Base-by-base conservation (phyloP, 1,284 basidiomycete genomes). In the Papiliotrema terrestris region DNA sequence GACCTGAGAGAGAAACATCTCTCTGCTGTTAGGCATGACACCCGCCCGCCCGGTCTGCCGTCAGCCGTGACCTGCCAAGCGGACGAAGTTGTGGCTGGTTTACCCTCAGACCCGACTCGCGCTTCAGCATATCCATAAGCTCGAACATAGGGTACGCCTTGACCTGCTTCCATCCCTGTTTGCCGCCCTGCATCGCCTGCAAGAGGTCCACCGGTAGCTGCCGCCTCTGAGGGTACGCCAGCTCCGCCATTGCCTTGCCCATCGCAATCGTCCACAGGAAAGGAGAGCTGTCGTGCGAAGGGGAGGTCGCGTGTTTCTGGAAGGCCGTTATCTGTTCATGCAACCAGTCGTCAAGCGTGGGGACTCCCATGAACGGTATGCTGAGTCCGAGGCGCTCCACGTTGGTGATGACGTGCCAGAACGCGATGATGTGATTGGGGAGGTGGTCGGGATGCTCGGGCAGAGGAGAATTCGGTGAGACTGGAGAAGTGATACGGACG, bases 321-420 rank as follows among this genome's bases (percentile, higher is more conserved):
- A 32, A 32, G 29, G 29, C 29, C 11, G 6, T 32, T 11, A 6
- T 11, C 6, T 32, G 29, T 32, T 32, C 29, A 32, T 6, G 29
- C 29, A 32, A 32, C 29, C 5, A 32, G 11, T 32, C 29, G 29
- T 6, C 11, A 11, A 32, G 29, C 11, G 29, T 32, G 6, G 29
- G 29, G 29, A 32, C 5, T 32, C 29, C 6, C 29, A 32, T 5
- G 6, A 32, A 11, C 5, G 5, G 29, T 32, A 32, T 38, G 19
- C 14, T 4, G 5, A 11, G 39, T 29, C 22, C 20, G 17, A 50
- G 38, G 26, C 49, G 32, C 17, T 50, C 38, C 9, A 15, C 19
- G 38, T 50, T 50, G 37, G 19, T n/a, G 37, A 32, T 43, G n/a
- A 41, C 19, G 14, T 41, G 32, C 46, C 46, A 49, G 36, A 49